Evolutionary conservation across 192 early-diverging fungal species (phyloP).

Genomic region (Mortierella claussenii): DNA sequence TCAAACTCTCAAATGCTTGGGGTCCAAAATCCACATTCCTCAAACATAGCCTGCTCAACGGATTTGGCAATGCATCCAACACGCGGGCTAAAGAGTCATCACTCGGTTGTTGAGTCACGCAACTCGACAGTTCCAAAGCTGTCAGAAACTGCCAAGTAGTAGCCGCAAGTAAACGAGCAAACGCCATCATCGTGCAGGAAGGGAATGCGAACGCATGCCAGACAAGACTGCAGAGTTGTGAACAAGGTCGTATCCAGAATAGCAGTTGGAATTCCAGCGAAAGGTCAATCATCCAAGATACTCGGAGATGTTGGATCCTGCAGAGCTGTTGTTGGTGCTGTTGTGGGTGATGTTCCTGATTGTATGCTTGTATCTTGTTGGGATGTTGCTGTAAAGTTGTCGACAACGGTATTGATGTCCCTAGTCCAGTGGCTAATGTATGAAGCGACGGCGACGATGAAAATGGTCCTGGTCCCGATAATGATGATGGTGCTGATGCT

Average conservation of each 20-base stretch:
- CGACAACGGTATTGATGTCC: too few relatives aligned
- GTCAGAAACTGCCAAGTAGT: conserved; percentile 14
- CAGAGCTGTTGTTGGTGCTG: too few relatives aligned
- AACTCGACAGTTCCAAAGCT: conserved; percentile 9
- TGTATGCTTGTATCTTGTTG: too few relatives aligned
- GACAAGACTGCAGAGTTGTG: conserved; percentile 5
- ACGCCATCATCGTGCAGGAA: neutral
- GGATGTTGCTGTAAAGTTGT: neutral
- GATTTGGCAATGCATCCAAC: conserved; percentile 3
- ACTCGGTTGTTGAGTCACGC: conserved; percentile 2
- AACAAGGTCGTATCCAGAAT: conserved; percentile 20
- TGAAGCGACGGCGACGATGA: neutral
- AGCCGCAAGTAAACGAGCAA: neutral
- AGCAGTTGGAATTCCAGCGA: conserved; percentile 10
- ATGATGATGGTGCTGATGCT: neutral
- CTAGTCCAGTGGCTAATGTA: neutral
- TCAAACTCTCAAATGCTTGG: conserved; percentile 15
- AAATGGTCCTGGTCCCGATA: neutral
- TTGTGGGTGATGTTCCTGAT: too few relatives aligned
- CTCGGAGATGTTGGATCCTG: conserved; percentile 3
- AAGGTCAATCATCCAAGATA: conserved; percentile 14
- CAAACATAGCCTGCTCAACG: conserved; percentile 8
- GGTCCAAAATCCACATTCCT: conserved; percentile 21
- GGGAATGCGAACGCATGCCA: conserved; percentile 28
- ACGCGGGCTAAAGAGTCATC: conserved; percentile 6